Evolutionary conservation across 139 green algal genomes (phyloP), one percentile per base, ranked within the genome.

Genomic region (Chlamydomonas asymmetrica): DNA sequence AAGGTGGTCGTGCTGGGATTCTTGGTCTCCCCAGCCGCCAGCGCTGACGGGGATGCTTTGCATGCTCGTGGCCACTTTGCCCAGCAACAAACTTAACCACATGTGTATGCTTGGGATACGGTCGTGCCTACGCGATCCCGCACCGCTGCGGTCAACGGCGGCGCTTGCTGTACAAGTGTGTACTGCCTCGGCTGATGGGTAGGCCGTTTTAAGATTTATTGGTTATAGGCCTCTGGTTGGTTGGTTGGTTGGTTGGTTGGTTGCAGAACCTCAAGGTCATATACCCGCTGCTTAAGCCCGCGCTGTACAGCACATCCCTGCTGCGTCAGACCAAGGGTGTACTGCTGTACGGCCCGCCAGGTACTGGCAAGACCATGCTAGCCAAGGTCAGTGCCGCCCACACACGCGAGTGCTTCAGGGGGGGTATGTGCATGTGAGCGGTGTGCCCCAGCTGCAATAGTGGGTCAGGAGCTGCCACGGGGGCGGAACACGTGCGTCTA

Each of bases 331-430:
- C 89, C 32, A 90, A 92, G 62, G 95, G 95, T 27, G 89, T 97
- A 39, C 85, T 98, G 63, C 88, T 98, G 57, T 98, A 97, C 78
- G 95, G 95, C 3, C 93, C 91, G 2, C 94, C 95, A 6, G 95
- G 95, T 64, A 98, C 93, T 29, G 93, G 93, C 68, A 98, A 97
- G 80, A 97, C 93, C 48, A 95, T 97, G 91, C 80, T 97, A 54
- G 93, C 92, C 8, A 97, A 97, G 84, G 84, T 76, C 54, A 38
- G 54, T 37, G 3, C 54, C 2, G 8, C 8, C 40, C 45, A 60
- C 50, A 27, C 50, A 6, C 20, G 16, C 50, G 22, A 20, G 22
- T 60, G n/a, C 56, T 63, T n/a, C 9, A 38, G 0, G 22, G 5
- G 25, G 5, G 25, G 5, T 4, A 4, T 7, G 16, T 50, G 38